phyloP scores from a whole-genome alignment of 495 filamentous ascomycete genomes.

The Tuber aestivum region DNA sequence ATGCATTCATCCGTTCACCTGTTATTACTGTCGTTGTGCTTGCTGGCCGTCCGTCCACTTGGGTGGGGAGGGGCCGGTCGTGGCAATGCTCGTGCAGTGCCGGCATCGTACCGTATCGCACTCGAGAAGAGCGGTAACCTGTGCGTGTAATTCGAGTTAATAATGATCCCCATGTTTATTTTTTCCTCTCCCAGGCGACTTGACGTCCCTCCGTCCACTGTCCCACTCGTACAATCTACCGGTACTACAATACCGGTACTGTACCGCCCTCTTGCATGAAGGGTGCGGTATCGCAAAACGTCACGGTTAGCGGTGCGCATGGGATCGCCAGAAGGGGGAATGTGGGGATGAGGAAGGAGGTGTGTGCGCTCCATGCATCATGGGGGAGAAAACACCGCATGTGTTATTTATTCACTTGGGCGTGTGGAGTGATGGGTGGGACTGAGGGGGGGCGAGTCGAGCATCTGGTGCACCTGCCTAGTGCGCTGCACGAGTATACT shows the following conservation, averaged over 20 bases:
- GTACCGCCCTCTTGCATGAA: too few relatives aligned
- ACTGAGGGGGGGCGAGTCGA: neutral
- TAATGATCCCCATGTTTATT: neutral
- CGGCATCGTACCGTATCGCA: too few relatives aligned
- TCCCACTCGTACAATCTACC: too few relatives aligned
- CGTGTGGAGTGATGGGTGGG: too few relatives aligned
- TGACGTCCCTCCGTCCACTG: too few relatives aligned
- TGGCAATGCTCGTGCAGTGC: neutral
- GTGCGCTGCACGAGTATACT: neutral
- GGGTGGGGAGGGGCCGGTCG: neutral
- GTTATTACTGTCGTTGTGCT: neutral
- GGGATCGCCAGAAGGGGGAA: neutral
- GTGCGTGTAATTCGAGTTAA: neutral
- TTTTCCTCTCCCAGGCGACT: too few relatives aligned
- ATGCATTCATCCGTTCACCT: neutral
- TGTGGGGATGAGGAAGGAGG: slow-evolving; percentile 1
- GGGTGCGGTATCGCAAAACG: neutral
- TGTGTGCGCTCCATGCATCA: too few relatives aligned
- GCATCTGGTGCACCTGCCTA: slow-evolving; percentile 3
- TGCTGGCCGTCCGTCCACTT: neutral
- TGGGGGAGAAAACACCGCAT: slow-evolving; percentile 3
- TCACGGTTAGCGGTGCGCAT: slow-evolving; percentile 1
- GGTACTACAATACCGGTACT: too few relatives aligned
- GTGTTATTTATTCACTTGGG: slow-evolving; percentile 6
- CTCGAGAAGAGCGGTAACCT: neutral